Conservation (phyloP, 2,329 filamentous ascomycete genomes). For the Botryotinia calthae region DNA sequence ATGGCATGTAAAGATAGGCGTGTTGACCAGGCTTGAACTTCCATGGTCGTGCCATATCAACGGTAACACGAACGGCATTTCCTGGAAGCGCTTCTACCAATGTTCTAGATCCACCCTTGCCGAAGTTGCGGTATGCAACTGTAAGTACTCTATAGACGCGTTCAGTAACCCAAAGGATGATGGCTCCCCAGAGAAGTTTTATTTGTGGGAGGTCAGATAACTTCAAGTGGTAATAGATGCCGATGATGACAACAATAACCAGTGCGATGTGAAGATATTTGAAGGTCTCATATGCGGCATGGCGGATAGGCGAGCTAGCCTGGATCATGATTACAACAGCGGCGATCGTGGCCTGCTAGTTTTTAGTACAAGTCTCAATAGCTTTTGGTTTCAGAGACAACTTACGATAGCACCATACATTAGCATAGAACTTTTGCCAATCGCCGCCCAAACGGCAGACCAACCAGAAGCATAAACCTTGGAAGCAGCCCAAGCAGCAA, state of each 20-base stretch:
- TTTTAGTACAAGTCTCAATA: constrained; percentile 24
- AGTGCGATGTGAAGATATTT: constrained; percentile 67
- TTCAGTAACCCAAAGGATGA: constrained; percentile 67
- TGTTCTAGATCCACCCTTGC: constrained; percentile 63
- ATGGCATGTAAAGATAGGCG: constrained; percentile 75
- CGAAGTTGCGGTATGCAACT: constrained; percentile 64
- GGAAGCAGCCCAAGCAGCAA: constrained; percentile 55
- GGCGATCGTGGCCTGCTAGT: constrained; percentile 52
- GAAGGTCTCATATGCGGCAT: constrained; percentile 79
- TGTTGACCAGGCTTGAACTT: constrained; percentile 72
- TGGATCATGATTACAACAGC: constrained; percentile 65
- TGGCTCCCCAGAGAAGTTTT: constrained; percentile 57
- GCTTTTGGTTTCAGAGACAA: constrained; percentile 21
- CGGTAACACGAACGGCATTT: constrained; percentile 70
- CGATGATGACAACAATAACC: constrained; percentile 58
- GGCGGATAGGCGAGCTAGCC: constrained; percentile 67
- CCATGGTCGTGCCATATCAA: constrained; percentile 75
- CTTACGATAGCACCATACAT: constrained; percentile 63
- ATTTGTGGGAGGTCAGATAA: constrained; percentile 55
- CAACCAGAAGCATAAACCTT: constrained; percentile 48
- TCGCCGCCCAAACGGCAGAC: constrained; percentile 43
- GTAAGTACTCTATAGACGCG: constrained; percentile 58
- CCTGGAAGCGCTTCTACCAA: constrained; percentile 74
- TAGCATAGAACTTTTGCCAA: constrained; percentile 42
- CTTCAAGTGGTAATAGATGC: constrained; percentile 65